phyloP scores from a whole-genome alignment of 2,329 filamentous ascomycete genomes.

The Exophiala calicioides region DNA sequence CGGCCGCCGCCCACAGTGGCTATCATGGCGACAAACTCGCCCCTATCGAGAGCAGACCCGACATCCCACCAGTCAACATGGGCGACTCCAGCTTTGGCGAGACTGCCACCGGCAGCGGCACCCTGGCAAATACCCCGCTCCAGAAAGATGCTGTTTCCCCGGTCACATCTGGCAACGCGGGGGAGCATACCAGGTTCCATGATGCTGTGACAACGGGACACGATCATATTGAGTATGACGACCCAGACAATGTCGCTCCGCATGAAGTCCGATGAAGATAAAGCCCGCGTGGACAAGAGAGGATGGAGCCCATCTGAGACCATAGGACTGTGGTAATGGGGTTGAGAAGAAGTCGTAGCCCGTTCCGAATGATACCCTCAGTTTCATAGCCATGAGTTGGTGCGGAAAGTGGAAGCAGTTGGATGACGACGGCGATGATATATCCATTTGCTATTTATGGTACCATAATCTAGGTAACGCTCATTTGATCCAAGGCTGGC shows the following conservation, averaged over 20 bases:
- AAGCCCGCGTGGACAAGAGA: neutral
- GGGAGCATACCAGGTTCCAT: slow-evolving; percentile 14
- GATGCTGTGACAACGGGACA: slow-evolving; percentile 20
- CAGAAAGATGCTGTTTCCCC: slow-evolving; percentile 6
- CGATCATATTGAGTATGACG: slow-evolving; percentile 12
- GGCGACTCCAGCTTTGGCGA: slow-evolving; percentile 3
- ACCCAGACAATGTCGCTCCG: slow-evolving; percentile 23
- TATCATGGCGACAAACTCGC: slow-evolving; percentile 25
- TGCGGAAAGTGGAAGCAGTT: too few species aligned
- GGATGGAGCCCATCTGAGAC: too few species aligned
- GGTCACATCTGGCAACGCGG: neutral
- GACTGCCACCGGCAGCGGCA: slow-evolving; percentile 7
- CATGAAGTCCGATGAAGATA: slow-evolving; percentile 21
- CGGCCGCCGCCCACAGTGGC: slow-evolving; percentile 17
- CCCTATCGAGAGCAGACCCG: slow-evolving; percentile 25
- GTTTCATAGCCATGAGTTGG: too few species aligned
- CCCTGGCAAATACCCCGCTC: slow-evolving; percentile 8
- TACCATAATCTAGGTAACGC: too few species aligned
- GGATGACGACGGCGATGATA: too few species aligned
- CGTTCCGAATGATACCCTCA: too few species aligned
- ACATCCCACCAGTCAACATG: slow-evolving; percentile 7
- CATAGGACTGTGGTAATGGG: too few species aligned
- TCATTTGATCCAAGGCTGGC: too few species aligned
- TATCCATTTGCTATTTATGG: too few species aligned
- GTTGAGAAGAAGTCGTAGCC: too few species aligned